Conservation (phyloP, 139 green algal genomes). For the Zygnema circumcarinatum region DNA sequence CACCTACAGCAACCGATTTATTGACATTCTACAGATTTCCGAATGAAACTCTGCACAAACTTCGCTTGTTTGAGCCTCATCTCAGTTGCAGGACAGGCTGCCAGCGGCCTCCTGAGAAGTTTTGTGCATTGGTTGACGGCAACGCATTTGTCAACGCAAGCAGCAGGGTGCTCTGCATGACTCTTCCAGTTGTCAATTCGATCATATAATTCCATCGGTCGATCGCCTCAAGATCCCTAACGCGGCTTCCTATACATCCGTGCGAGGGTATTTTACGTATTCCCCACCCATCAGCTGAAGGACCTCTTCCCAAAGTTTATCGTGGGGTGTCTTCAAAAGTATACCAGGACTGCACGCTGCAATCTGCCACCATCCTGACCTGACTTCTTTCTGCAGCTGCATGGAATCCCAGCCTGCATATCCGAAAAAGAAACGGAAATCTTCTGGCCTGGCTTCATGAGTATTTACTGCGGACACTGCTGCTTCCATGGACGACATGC, state of each 20-base stretch:
- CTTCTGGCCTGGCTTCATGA: constrained; percentile 9
- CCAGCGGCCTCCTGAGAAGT: too few relatives aligned
- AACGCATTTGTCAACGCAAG: too few relatives aligned
- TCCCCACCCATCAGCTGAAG: constrained; percentile 41
- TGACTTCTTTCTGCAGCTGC: constrained; percentile 48
- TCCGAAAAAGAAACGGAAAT: constrained; percentile 47
- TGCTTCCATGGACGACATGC: constrained; percentile 10
- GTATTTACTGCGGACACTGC: constrained; percentile 26
- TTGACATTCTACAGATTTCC: too few relatives aligned
- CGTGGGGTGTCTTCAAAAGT: constrained; percentile 3
- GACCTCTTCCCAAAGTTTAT: constrained; percentile 37
- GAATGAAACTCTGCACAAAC: too few relatives aligned
- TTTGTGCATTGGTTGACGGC: too few relatives aligned
- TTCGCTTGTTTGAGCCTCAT: too few relatives aligned
- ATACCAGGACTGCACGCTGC: constrained; percentile 48
- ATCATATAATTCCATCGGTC: too few relatives aligned
- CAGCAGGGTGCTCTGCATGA: too few relatives aligned
- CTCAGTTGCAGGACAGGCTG: too few relatives aligned
- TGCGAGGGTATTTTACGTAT: constrained; percentile 9
- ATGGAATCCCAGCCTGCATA: constrained; percentile 41
- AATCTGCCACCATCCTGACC: constrained; percentile 51
- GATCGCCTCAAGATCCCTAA: background rate
- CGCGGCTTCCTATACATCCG: background rate
- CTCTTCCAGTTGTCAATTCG: too few relatives aligned
- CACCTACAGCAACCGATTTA: too few relatives aligned